phyloP scores from a whole-genome alignment of 2,329 filamentous ascomycete genomes.

The Sporothrix euskadiensis region DNA sequence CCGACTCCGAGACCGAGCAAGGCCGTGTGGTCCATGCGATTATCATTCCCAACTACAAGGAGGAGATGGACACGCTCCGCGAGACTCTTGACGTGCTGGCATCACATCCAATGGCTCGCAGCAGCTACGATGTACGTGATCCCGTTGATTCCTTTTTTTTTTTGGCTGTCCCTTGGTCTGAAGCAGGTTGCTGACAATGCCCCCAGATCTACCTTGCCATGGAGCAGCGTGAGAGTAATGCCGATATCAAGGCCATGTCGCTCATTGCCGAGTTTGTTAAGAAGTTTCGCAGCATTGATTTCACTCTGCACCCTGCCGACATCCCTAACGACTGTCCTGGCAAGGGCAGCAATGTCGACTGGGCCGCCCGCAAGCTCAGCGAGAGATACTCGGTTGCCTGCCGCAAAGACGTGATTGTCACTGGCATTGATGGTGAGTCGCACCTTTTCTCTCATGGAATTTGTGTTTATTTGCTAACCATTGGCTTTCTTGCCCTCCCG shows the following conservation, averaged over 20 bases:
- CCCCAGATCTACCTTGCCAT: slow-evolving; percentile 68
- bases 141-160: too few relatives aligned
- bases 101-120: slow-evolving; percentile 63
- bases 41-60: slow-evolving; percentile 72
- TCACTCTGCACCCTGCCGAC: slow-evolving; percentile 65
- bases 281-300: slow-evolving; percentile 66
- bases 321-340: slow-evolving; percentile 69
- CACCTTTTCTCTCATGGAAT: not conserved
- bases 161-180: not conserved
- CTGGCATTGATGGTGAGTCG: slow-evolving; percentile 69
- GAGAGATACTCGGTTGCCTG: slow-evolving; percentile 56
- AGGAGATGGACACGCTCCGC: slow-evolving; percentile 66
- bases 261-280: slow-evolving; percentile 64
- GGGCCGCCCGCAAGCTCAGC: slow-evolving; percentile 67
- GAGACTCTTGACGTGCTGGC: slow-evolving; percentile 70
- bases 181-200: not conserved
- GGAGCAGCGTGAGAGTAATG: slow-evolving; percentile 66
- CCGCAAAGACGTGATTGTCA: slow-evolving; percentile 65
- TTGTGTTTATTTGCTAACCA: slow-evolving; percentile 31
- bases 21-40: slow-evolving; percentile 63
- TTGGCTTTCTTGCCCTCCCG: slow-evolving; percentile 35
- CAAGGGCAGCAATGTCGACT: slow-evolving; percentile 73
- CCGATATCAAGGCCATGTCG: slow-evolving; percentile 60
- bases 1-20: slow-evolving; percentile 45
- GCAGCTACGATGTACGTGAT: slow-evolving; percentile 68